Conservation (phyloP, 208 protist genomes). For the Trypanosoma platydactyli region DNA sequence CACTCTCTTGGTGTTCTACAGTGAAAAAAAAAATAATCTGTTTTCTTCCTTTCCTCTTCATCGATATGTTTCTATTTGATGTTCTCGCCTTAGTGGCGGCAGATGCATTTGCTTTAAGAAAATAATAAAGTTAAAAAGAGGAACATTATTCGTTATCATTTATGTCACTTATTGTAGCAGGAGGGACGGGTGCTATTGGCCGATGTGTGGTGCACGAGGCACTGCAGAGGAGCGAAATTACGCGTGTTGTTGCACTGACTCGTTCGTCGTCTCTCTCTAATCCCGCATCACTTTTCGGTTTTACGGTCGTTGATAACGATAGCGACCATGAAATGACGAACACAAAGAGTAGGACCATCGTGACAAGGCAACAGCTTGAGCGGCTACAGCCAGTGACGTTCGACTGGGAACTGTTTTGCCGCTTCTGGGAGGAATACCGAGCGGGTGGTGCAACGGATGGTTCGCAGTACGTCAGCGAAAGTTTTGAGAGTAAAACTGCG, state of each 20-base stretch:
- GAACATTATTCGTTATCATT: conserved; percentile 8
- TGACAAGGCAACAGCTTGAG: conserved; percentile 31
- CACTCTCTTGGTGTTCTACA: too few relatives aligned
- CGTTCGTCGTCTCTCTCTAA: conserved; percentile 28
- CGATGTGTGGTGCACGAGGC: conserved; percentile 56
- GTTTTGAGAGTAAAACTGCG: conserved; percentile 6
- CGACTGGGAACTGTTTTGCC: conserved; percentile 63
- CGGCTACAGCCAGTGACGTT: conserved; percentile 46
- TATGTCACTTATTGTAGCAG: conserved; percentile 68
- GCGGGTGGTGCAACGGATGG: background rate
- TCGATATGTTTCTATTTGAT: too few relatives aligned
- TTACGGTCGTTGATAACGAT: conserved; percentile 12
- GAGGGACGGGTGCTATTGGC: conserved; percentile 73
- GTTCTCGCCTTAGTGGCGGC: too few relatives aligned
- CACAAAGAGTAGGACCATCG: background rate
- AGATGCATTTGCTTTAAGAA: background rate
- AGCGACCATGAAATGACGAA: background rate
- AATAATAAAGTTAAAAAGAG: conserved; percentile 6
- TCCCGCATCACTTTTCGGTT: conserved; percentile 45
- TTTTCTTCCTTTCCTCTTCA: too few relatives aligned
- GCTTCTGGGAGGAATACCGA: conserved; percentile 27
- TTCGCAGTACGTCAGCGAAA: background rate
- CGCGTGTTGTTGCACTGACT: conserved; percentile 66
- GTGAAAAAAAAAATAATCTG: too few relatives aligned
- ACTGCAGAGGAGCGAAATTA: conserved; percentile 36